phyloP scores from a whole-genome alignment of 352 stramenopile species.

The Elongisporangium anandrum region DNA sequence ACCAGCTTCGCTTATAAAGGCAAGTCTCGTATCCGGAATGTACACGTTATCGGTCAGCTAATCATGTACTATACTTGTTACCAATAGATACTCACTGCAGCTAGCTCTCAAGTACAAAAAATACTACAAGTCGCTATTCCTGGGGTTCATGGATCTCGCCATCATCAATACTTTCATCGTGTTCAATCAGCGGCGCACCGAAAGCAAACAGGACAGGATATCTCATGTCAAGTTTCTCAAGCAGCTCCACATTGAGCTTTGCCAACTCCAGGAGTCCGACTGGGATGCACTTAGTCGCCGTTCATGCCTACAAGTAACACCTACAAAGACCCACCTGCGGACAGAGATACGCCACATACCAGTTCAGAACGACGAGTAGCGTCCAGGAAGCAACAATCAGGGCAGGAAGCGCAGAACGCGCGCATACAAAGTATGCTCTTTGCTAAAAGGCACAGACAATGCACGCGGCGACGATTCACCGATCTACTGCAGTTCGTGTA shows the following conservation, averaged over 20 bases:
- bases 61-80: constrained; percentile 4
- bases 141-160: constrained; percentile 9
- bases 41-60: constrained; percentile 2
- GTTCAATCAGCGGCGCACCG: constrained; percentile 2
- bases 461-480: not conserved
- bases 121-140: constrained; percentile 9
- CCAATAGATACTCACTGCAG: constrained; percentile 10
- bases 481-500: constrained; percentile 7
- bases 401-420: constrained; percentile 4
- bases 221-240: constrained; percentile 7
- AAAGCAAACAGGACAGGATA: not conserved
- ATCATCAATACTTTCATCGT: constrained; percentile 10
- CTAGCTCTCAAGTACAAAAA: constrained; percentile 14
- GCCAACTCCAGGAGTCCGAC: constrained; percentile 8
- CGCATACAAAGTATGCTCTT: constrained; percentile 9
- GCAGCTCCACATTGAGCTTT: constrained; percentile 8
- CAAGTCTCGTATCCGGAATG: constrained; percentile 3
- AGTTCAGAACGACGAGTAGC: constrained; percentile 7
- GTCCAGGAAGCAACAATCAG: constrained; percentile 1
- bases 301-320: not conserved
- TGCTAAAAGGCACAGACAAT: constrained; percentile 5
- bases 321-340: not conserved
- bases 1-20: not conserved
- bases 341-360: not conserved
- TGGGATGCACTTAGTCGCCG: constrained; percentile 2